Evolutionary conservation across 768 basidiomycete genomes (phyloP).

Genomic region (Jaapia argillacea): DNA sequence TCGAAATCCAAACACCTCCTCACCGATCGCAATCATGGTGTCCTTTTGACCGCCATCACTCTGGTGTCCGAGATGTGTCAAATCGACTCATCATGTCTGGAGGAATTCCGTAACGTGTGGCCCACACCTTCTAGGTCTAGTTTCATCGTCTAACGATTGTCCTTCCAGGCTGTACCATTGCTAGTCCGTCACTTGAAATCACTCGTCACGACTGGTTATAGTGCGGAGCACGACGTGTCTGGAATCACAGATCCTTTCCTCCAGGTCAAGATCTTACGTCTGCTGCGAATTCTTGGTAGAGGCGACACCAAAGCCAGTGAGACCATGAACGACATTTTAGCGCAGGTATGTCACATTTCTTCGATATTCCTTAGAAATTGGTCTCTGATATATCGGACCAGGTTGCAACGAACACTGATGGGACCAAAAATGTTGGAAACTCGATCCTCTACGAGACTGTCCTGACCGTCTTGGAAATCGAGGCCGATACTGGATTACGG

Average conservation of each 20-base stretch:
- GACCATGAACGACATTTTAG: slow-evolving; percentile 96
- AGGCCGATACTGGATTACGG: slow-evolving; percentile 89
- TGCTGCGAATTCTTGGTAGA: slow-evolving; percentile 81
- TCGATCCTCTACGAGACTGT: slow-evolving; percentile 97
- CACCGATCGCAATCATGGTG: slow-evolving; percentile 94
- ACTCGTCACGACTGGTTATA: slow-evolving; percentile 91
- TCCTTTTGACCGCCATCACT: slow-evolving; percentile 88
- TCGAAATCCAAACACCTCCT: slow-evolving; percentile 83
- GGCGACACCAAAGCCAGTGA: slow-evolving; percentile 85
- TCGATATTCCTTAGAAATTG: neutral
- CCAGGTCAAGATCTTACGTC: slow-evolving; percentile 85
- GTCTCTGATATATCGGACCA: slow-evolving; percentile 21
- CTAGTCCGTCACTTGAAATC: slow-evolving; percentile 94
- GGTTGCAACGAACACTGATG: slow-evolving; percentile 99
- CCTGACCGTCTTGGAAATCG: slow-evolving; percentile 91
- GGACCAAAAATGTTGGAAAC: slow-evolving; percentile 96
- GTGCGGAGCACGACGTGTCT: slow-evolving; percentile 98
- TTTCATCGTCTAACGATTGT: slow-evolving; percentile 2
- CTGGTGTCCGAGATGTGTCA: slow-evolving; percentile 93
- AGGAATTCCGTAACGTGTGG: slow-evolving; percentile 84
- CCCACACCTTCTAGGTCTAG: slow-evolving; percentile 2
- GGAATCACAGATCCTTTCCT: slow-evolving; percentile 97
- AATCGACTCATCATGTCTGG: slow-evolving; percentile 56
- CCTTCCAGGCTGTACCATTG: slow-evolving; percentile 70
- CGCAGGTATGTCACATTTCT: slow-evolving; percentile 48